Evolutionary conservation across 306 rosid species (phyloP).

Genomic region (Quercus rubra): DNA sequence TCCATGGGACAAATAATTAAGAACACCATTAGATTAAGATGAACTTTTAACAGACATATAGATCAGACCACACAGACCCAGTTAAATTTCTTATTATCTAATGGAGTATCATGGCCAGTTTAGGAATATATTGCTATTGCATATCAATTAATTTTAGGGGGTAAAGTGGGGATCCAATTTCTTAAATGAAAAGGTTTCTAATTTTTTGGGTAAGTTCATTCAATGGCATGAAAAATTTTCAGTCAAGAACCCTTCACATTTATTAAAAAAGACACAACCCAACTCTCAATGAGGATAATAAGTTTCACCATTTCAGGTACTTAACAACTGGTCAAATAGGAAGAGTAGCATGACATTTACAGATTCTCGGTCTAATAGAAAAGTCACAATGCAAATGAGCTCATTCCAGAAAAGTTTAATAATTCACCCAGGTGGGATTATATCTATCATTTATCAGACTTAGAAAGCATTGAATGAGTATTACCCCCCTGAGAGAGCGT

Average conservation of each 20-base stretch:
- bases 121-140: background rate
- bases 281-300: background rate
- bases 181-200: background rate
- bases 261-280: background rate
- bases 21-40: background rate
- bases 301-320: background rate
- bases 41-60: background rate
- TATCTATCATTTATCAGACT: constrained; percentile 1
- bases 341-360: background rate
- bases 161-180: background rate
- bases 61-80: background rate
- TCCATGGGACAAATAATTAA: background rate
- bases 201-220: too few relatives aligned
- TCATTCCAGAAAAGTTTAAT: background rate
- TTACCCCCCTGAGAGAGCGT: constrained; percentile 62
- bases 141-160: background rate
- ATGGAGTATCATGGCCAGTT: background rate
- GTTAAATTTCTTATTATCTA: background rate
- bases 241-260: background rate
- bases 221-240: too few relatives aligned
- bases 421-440: constrained; percentile 3
- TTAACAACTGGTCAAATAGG: background rate
- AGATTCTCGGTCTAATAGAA: background rate
- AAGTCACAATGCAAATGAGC: background rate
- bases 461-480: background rate